Evolutionary conservation across 2,329 filamentous ascomycete genomes (phyloP).

Genomic region (Neonectria ditissima): DNA sequence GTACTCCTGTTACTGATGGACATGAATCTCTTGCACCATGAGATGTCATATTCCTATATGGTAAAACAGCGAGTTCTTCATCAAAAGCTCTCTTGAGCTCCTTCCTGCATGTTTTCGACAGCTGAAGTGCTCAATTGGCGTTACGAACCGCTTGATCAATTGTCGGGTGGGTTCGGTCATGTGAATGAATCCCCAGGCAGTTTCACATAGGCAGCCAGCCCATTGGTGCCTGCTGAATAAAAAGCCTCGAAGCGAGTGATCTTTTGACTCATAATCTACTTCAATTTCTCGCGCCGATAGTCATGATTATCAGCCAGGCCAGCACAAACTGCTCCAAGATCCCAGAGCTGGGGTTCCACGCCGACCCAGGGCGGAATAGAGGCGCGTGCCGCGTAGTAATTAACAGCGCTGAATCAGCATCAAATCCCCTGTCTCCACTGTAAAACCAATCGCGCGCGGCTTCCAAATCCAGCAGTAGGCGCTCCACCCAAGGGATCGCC

Average conservation of each 20-base stretch:
- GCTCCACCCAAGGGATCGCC: constrained; percentile 16
- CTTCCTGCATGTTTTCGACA: too few species aligned
- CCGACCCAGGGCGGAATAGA: too few species aligned
- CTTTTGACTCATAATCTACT: neutral
- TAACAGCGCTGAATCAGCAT: constrained; percentile 37
- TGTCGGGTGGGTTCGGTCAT: neutral
- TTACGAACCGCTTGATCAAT: neutral
- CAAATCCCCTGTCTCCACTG: constrained; percentile 1
- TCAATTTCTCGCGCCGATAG: too few species aligned
- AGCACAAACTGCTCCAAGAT: constrained; percentile 12
- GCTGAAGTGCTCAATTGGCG: neutral
- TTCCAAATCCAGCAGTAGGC: constrained; percentile 30
- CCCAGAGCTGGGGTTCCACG: neutral
- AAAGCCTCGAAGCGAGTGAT: neutral
- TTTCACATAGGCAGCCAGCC: neutral
- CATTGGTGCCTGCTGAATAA: neutral
- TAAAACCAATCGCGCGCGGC: constrained; percentile 24
- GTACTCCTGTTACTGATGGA: neutral
- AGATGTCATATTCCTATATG: neutral
- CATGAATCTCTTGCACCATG: neutral
- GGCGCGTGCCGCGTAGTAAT: too few species aligned
- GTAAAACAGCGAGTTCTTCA: neutral
- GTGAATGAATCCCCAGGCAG: neutral
- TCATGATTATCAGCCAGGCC: neutral
- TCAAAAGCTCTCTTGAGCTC: neutral